Base-by-base conservation (phyloP, 306 rosid species). In the Cyamopsis tetragonoloba region DNA sequence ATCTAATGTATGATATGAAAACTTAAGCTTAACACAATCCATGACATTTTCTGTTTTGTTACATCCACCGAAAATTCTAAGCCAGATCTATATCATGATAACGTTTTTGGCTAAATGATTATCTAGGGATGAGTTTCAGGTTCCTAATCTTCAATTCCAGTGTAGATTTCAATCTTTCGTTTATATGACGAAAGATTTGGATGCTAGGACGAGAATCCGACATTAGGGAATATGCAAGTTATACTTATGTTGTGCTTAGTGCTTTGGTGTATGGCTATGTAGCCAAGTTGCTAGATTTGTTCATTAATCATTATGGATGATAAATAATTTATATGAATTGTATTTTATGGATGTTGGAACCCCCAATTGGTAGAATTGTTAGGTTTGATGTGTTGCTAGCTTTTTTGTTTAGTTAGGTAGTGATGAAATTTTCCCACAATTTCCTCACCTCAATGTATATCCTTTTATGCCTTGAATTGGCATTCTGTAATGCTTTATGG, bases 51-150 rank as follows among this genome's bases (percentile, higher is more conserved):
- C 4, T 27, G 6, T 10, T 49, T 3, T 44, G 47, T 18, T 53
- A 43, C 19, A 34, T 23, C 46, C 13, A 13, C 6, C 38, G 1
- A 35, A 23, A 38, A 35, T 35, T 63, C 49, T 43, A 39, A 14
- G 43, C 18, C 56, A 61, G 70, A 77, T 71, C 80, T 63, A 18
- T 49, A 57, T 27, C 28, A 46, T 44, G 19, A 17, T 55, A 32
- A 55, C 11, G 18, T 39, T 26, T 12, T 54, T n/a, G n/a, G n/a
- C n/a, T n/a, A n/a, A n/a, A n/a, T n/a, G n/a, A n/a, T n/a, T n/a
- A n/a, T 39, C 17, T 62, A 15, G 39, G 31, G 55, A 43, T 63
- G 66, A 9, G 11, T 53, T 35, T 20, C 4, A 3, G 18, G 11
- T 43, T 70, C 3, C 12, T 37, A 22, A 49, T 47, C n/a, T 58